Evolutionary conservation across 2,329 filamentous ascomycete species (phyloP).

Genomic region (Aureobasidium sp.): DNA sequence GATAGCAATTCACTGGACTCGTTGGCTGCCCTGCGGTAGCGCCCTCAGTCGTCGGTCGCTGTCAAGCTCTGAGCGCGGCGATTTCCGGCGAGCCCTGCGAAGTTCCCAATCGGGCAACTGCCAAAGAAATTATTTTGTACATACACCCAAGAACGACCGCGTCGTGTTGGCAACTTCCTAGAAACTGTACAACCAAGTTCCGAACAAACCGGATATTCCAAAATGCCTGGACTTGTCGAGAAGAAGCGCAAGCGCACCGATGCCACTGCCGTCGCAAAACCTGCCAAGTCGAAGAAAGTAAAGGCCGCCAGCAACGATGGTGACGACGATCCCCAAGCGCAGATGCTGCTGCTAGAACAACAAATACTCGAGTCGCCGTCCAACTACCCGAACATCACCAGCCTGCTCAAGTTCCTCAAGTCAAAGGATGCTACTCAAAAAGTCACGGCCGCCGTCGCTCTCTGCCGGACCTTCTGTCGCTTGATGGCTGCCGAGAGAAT

Average conservation of each 20-base stretch:
- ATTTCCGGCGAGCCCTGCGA: conserved; percentile 1
- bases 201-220: background rate
- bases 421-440: conserved; percentile 45
- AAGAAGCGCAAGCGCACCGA: conserved; percentile 37
- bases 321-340: conserved; percentile 47
- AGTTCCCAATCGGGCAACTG: conserved; percentile 5
- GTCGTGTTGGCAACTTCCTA: background rate
- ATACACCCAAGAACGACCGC: background rate
- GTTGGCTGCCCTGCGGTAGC: background rate
- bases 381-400: conserved; percentile 84
- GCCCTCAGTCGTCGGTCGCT: background rate
- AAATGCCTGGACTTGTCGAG: conserved; percentile 29
- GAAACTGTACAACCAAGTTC: background rate
- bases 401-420: conserved; percentile 53
- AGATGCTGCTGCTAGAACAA: conserved; percentile 66
- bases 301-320: conserved; percentile 18
- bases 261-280: conserved; percentile 14
- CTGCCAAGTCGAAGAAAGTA: conserved; percentile 31
- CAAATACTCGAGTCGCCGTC: conserved; percentile 78
- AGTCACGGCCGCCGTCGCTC: conserved; percentile 60
- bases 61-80: conserved; percentile 3
- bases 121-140: conserved; percentile 10
- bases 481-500: conserved; percentile 67
- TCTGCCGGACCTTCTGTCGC: conserved; percentile 79
- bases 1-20: background rate